phyloP scores from a whole-genome alignment of 306 rosid genomes.

The Luffa aegyptiaca region DNA sequence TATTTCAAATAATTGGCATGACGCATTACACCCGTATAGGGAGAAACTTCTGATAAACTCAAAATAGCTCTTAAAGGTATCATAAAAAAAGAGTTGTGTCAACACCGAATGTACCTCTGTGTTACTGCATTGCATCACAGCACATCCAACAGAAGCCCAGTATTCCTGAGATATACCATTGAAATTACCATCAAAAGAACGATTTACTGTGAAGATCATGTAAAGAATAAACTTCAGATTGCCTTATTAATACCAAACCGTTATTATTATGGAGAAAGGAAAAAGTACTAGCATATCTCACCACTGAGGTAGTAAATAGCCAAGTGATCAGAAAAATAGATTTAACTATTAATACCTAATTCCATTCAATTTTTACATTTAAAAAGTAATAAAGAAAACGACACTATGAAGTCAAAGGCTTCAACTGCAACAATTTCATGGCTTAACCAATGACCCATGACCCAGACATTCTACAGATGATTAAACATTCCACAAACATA shows the following conservation, averaged over 20 bases:
- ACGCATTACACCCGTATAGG: not conserved
- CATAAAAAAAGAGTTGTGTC: not conserved
- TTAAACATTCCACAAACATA: not conserved
- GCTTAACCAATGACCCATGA: not conserved
- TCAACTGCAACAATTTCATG: not conserved
- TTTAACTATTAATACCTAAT: not conserved
- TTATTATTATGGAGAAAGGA: not conserved
- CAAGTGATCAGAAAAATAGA: not conserved
- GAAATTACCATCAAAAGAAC: not conserved
- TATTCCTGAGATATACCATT: constrained; percentile 51
- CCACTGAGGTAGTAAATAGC: not conserved
- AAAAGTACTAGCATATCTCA: not conserved
- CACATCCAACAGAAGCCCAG: constrained; percentile 98
- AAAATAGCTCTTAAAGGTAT: not conserved
- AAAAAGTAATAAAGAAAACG: not conserved
- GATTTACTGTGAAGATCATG: not conserved
- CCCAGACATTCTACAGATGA: not conserved
- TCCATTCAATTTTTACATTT: not conserved
- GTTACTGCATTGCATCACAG: constrained; percentile 97
- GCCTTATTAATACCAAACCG: not conserved
- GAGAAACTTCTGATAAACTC: not conserved
- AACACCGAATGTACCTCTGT: constrained; percentile 53
- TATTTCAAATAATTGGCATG: not conserved
- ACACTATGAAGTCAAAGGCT: constrained; percentile 1
- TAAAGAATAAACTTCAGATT: not conserved